Conservation (phyloP, 1,284 basidiomycete genomes). For the Moesziomyces parantarcticus region DNA sequence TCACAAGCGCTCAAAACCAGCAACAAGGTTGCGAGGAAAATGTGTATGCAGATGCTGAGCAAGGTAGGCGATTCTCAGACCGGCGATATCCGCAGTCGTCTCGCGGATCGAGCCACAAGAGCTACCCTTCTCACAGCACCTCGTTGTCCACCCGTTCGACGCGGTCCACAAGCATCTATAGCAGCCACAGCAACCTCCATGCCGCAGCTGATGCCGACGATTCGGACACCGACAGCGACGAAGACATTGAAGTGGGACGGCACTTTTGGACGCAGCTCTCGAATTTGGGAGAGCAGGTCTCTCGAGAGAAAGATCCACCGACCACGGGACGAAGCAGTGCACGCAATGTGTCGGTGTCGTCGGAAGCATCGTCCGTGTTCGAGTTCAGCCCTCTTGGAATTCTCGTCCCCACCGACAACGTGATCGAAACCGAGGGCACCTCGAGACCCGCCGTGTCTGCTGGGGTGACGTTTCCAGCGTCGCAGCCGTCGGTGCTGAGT, state of each 20-base stretch:
- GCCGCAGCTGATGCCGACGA: not conserved
- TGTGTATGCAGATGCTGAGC: no score
- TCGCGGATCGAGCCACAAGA: slow-evolving; percentile 17
- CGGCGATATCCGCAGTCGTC: slow-evolving; percentile 2
- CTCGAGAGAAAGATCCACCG: slow-evolving; percentile 2
- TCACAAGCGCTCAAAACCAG: no score
- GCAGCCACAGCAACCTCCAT: slow-evolving; percentile 1
- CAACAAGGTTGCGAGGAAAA: no score
- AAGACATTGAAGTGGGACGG: slow-evolving; percentile 11
- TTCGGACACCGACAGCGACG: slow-evolving; percentile 6
- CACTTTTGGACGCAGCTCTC: slow-evolving; percentile 28
- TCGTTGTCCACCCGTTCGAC: slow-evolving; percentile 14
- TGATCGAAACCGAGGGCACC: no score
- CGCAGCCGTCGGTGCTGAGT: not conserved
- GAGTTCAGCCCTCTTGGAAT: slow-evolving; percentile 30
- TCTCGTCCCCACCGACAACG: slow-evolving; percentile 12
- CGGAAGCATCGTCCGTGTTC: slow-evolving; percentile 21
- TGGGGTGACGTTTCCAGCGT: no score
- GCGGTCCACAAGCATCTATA: slow-evolving; percentile 16
- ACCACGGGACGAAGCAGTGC: not conserved
- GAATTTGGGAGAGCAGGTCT: slow-evolving; percentile 19
- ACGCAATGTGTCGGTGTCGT: slow-evolving; percentile 11
- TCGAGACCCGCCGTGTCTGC: no score
- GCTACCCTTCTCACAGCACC: slow-evolving; percentile 11
- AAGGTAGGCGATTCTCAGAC: no score